Evolutionary conservation across 176 grass and related monocot genomes (phyloP), one percentile per base, ranked within the genome.

Genomic region (Raddia guianensis): DNA sequence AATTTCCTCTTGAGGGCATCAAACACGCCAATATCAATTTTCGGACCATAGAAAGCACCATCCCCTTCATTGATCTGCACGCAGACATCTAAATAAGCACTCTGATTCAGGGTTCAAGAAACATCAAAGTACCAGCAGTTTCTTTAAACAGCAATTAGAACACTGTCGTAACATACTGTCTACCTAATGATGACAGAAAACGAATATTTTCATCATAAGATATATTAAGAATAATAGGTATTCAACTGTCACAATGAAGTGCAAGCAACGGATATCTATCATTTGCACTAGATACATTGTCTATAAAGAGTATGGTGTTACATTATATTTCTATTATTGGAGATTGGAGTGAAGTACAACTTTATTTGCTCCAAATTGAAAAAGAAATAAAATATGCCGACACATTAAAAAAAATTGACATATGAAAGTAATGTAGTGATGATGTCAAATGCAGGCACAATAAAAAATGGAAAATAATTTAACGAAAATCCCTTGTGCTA

Each of bases 11-110:
- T 98, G 32, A 98, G 86, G 63, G 96, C 92, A 84, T 98, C 96
- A 87, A 93, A 98, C 52, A 98, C 96, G 77, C 96, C 96, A 86
- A 98, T 98, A 85, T 98, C 96, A 61, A 98, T 95, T 90, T 98
- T 98, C 5, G 96, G 96, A 49, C 96, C 96, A 46, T 98, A 98
- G 73, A 98, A 98, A 75, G 96, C 96, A 90, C 96, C 96, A 82
- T 98, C 96, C 62, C 92, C 96, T 93, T 98, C 96, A 82, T 95
- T 98, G 74, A 93, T 93, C 96, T 98, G 84, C 75, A 82, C 18
- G 21, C 10, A 66, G 20, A 58, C 34, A 70, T 61, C 21, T 47
- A 27, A 18, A 62, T 86, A 68, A 86, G 80, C 45, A 27, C 42
- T 49, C 18, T 32, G 15, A 69, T n/a, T 63, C 56, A 43, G 40